These are phyloP conservation scores for Tolypocladium guangdongense DNA, from an alignment of 2,329 filamentous ascomycete genomes.

Conservation along the genomic window DNA sequence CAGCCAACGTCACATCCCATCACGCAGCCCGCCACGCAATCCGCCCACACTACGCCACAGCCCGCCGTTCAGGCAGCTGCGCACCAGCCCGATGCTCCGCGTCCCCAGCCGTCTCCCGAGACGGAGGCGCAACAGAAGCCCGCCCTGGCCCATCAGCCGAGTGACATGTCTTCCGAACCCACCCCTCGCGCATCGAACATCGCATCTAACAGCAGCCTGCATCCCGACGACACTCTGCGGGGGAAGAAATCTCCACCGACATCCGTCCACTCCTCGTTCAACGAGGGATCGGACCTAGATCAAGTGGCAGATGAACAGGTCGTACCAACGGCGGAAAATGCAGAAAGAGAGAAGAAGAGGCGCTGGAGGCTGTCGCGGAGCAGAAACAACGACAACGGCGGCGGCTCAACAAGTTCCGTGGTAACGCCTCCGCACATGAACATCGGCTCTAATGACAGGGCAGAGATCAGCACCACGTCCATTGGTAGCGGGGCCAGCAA, in stretches of 20 bases:
- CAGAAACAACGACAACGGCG: constrained; percentile 44
- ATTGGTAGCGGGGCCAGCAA: constrained; percentile 49
- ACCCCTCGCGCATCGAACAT: constrained; percentile 37
- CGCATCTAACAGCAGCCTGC: constrained; percentile 28
- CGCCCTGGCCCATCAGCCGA: constrained; percentile 9
- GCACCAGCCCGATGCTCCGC: neutral
- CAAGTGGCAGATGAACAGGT: constrained; percentile 48
- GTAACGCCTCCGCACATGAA: constrained; percentile 33
- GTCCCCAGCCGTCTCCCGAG: neutral
- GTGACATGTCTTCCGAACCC: constrained; percentile 29
- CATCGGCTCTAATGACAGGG: constrained; percentile 51
- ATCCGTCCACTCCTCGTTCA: constrained; percentile 66
- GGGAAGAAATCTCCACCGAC: constrained; percentile 63
- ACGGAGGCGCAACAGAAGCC: constrained; percentile 6
- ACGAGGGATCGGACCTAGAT: constrained; percentile 74
- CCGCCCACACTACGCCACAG: neutral
- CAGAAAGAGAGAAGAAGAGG: constrained; percentile 59
- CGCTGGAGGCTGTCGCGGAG: constrained; percentile 62
- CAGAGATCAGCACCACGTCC: constrained; percentile 57
- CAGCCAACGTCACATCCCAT: neutral
- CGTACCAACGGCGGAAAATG: constrained; percentile 25
- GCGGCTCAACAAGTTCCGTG: constrained; percentile 27
- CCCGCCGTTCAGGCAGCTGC: neutral
- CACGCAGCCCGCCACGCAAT: neutral
- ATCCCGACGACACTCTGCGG: constrained; percentile 41